A percentile compares a stretch with the other conserved stretches of the same genome.
Conservation (phyloP, 2,329 filamentous ascomycete species). For the Trichothecium roseum region DNA sequence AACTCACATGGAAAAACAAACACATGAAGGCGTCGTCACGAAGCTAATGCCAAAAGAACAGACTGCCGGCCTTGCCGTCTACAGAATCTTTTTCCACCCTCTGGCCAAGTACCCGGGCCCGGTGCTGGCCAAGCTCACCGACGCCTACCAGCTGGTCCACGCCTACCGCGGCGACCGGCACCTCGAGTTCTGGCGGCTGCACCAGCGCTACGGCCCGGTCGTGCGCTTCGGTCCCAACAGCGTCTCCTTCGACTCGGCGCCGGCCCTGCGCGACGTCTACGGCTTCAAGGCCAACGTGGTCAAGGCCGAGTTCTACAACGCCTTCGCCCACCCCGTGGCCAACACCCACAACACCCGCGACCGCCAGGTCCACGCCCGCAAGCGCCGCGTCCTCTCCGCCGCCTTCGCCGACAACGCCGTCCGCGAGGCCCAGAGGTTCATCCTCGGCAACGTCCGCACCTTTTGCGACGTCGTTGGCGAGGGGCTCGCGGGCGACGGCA, state of each 20-base stretch:
- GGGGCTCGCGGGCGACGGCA: slow-evolving; percentile 31
- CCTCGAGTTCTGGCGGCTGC: slow-evolving; percentile 59
- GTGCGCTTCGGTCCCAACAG: slow-evolving; percentile 74
- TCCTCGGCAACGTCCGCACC: slow-evolving; percentile 54
- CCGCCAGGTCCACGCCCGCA: slow-evolving; percentile 57
- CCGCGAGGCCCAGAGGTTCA: slow-evolving; percentile 58
- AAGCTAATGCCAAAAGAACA: slow-evolving; percentile 9
- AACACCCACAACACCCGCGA: slow-evolving; percentile 67
- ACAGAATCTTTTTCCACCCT: slow-evolving; percentile 54
- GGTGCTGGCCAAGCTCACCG: slow-evolving; percentile 51
- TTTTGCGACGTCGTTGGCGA: slow-evolving; percentile 51
- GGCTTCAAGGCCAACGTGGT: slow-evolving; percentile 52
- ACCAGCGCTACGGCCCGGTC: slow-evolving; percentile 57
- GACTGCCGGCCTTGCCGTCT: slow-evolving; percentile 34
- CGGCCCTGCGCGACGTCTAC: slow-evolving; percentile 57
- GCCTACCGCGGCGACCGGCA: slow-evolving; percentile 67
- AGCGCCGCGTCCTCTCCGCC: slow-evolving; percentile 61
- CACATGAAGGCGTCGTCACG: neutral
- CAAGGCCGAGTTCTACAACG: slow-evolving; percentile 65
- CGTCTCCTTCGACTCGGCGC: slow-evolving; percentile 65
- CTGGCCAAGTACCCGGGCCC: slow-evolving; percentile 56
- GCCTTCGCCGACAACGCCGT: slow-evolving; percentile 59
- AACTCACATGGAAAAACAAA: neutral
- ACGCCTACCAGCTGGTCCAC: slow-evolving; percentile 59
- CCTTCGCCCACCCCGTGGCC: slow-evolving; percentile 58